Conservation (phyloP, 2,329 filamentous ascomycete species). For the Diaporthe sp. region DNA sequence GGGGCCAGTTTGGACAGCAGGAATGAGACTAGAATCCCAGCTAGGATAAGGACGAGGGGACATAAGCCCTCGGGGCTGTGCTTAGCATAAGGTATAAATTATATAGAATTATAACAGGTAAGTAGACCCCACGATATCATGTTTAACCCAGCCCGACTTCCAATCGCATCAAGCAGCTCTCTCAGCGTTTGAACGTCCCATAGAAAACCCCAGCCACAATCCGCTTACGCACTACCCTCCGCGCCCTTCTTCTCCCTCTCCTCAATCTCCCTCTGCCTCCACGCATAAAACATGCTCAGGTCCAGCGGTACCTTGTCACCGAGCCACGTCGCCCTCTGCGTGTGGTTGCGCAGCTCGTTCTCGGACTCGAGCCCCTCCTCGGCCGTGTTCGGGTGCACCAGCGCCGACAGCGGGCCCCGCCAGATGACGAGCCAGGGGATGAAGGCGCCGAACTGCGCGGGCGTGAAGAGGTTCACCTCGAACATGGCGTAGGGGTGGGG, state of each 20-base stretch:
- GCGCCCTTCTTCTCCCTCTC: neutral
- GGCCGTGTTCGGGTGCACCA: constrained; percentile 85
- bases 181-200: too few relatives aligned
- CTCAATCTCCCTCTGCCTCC: constrained; percentile 22
- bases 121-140: too few relatives aligned
- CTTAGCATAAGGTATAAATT: too few relatives aligned
- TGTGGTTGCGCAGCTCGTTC: constrained; percentile 65
- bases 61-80: too few relatives aligned
- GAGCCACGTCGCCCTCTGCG: constrained; percentile 79
- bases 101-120: too few relatives aligned
- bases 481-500: constrained; percentile 91
- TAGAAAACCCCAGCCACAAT: neutral
- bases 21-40: too few relatives aligned
- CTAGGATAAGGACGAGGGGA: too few relatives aligned
- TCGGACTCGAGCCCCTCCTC: constrained; percentile 48
- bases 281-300: constrained; percentile 53
- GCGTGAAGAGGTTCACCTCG: constrained; percentile 89
- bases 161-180: too few relatives aligned
- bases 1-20: too few relatives aligned
- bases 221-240: neutral
- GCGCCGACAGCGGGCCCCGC: constrained; percentile 79
- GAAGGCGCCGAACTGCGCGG: constrained; percentile 89
- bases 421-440: constrained; percentile 86
- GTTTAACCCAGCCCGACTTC: too few relatives aligned
- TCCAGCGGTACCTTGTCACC: constrained; percentile 74